Base-by-base conservation (phyloP, 805 yeast species). In the Starmerella geochares region DNA sequence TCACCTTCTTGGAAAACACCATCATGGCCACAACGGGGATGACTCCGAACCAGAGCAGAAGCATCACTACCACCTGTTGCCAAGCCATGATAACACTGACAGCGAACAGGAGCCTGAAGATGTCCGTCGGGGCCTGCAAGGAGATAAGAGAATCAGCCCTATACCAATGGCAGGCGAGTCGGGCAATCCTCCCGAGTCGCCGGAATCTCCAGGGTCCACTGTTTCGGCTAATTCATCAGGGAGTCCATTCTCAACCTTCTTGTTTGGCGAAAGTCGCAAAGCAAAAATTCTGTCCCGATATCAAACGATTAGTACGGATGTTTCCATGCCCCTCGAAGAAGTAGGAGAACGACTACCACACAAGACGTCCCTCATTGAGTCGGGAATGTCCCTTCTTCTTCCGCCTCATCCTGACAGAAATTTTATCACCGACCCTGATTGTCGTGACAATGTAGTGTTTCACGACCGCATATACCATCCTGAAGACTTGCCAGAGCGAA, bases 381-480 rank as follows among this genome's bases (percentile, higher is more conserved):
- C 95, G 0, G 95, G 94, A 0, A 76, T 86, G 3, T 77, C 82
- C 4, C 78, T 85, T 1, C 66, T 90, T 6, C 65, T 83, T 5
- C 94, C 96, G 1, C 94, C 96, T 1, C 67, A 80, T 10, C 96
- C 97, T 0, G 70, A 83, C 0, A 63, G 73, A 46, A 74, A 73
- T 50, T 90, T 76, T 62, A 72, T 88, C 16, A 74, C 73, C 21
- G 77, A 86, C 56, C 96, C 96, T 0, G 64, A 65, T 0, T 59
- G 73, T 1, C 70, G 97, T 40, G 77, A 78, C 9, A 73, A 76
- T 49, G 76, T 80, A 1, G 82, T 90, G 21, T 68, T 90, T 38
- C 96, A 92, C 61, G 97, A 90, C 62, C 79, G 82, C 56, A 66
- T 83, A 0, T 90, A 90, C 62, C 62, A 65, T 11, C 85, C 79